Base-by-base conservation (phyloP, 208 protist species). In the Leishmania lainsoni region DNA sequence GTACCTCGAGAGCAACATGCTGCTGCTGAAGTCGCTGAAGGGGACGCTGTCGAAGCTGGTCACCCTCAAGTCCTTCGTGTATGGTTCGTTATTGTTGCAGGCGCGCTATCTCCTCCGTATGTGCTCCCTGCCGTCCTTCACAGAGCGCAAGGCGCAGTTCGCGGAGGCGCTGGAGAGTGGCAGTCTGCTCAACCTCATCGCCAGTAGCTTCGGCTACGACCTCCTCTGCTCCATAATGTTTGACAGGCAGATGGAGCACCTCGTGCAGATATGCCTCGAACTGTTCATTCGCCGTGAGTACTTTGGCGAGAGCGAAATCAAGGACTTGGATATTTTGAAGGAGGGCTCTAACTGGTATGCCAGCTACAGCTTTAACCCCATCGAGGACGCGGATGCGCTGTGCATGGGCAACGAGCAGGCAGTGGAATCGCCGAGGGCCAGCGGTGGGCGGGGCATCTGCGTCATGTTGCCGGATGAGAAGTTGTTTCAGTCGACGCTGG, bases 201-300 rank as follows among this genome's bases (percentile, higher is more conserved):
- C 80, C 39, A 88, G 90, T 81, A 91, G 89, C 83, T 92, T 92
- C 84, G 90, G 88, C 66, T 89, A 90, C 79, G 91, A 95, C 78
- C 75, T 95, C 42, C 72, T 94, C 51, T 97, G 92, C 82, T 85
- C 91, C 69, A 87, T 94, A 70, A 92, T 97, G 81, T 97, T 95
- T 79, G 93, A 97, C 81, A 86, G 89, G 51, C 83, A 94, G 74
- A 85, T 88, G 75, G 87, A 89, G 32, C 91, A 95, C 65, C 87
- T 97, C 22, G 82, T 83, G 56, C 93, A 95, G 78, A 56, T 93
- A 22, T 92, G 94, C 75, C 85, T 93, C 56, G 92, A 94, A 80
- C 75, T 95, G 14, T 93, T 92, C 71, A 91, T 98, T 66, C 92
- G 89, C 49, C 93, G 94, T 58, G 91, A 96, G 79, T 91, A 94